Percentiles rank a stretch among this genome's conserved stretches.
Evolutionary conservation across 345 rosid genomes (phyloP).

Genomic region (Salix viminalis): DNA sequence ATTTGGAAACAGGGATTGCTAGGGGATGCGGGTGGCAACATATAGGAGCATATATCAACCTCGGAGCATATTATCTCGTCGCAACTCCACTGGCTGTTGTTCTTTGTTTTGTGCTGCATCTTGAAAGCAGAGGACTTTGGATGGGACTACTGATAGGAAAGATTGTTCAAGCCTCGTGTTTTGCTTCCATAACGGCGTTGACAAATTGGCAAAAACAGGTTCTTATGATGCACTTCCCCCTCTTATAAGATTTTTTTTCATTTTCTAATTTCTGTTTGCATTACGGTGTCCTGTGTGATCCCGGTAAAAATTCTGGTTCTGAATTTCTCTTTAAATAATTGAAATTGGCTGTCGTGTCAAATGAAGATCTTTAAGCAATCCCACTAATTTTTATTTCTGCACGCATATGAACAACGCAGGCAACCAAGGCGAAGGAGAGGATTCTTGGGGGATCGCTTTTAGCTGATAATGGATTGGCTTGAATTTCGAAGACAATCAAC

Average conservation of each 20-base stretch:
- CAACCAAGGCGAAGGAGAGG: constrained; percentile 16
- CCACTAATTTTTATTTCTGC: not conserved
- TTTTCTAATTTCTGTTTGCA: not conserved
- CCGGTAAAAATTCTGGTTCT: not conserved
- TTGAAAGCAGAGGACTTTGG: constrained; percentile 19
- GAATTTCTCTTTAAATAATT: too few species aligned
- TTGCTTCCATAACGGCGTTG: not conserved
- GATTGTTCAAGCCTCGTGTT: not conserved
- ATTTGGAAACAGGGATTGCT: constrained; percentile 12
- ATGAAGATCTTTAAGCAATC: not conserved
- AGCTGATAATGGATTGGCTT: not conserved
- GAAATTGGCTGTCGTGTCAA: not conserved
- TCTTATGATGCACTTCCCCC: not conserved
- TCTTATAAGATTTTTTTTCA: not conserved
- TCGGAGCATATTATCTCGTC: constrained; percentile 8
- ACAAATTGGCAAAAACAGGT: constrained; percentile 26
- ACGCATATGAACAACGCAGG: constrained; percentile 10
- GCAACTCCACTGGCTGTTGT: constrained; percentile 12
- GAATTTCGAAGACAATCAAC: not conserved
- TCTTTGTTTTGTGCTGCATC: constrained; percentile 10
- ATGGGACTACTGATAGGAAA: constrained; percentile 12
- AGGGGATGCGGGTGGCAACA: constrained; percentile 27
- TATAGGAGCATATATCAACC: constrained; percentile 12
- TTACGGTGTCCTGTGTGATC: not conserved
- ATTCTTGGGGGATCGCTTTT: not conserved